Percentiles rank a stretch among this genome's conserved stretches.
phyloP scores from a whole-genome alignment of 306 rosid genomes.

The Begonia loranthoides region DNA sequence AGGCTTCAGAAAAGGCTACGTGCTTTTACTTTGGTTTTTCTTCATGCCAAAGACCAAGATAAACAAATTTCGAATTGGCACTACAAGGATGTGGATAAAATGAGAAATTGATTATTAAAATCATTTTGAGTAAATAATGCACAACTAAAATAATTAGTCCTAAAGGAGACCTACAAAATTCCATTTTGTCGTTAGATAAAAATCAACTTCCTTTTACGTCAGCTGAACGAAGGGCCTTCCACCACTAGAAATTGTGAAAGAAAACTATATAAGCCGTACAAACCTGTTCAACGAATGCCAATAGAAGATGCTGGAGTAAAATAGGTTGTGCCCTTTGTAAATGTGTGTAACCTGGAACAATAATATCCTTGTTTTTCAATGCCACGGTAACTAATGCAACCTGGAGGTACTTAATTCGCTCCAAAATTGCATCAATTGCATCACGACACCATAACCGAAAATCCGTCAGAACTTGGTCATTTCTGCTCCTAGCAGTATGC shows the following conservation, averaged over 20 bases:
- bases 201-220: too few relatives aligned
- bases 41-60: too few relatives aligned
- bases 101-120: too few relatives aligned
- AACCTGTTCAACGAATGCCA: conserved; percentile 95
- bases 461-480: conserved; percentile 76
- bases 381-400: conserved; percentile 53
- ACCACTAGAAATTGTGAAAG: too few relatives aligned
- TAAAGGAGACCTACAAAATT: too few relatives aligned
- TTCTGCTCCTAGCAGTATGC: conserved; percentile 85
- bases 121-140: too few relatives aligned
- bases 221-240: too few relatives aligned
- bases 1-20: neutral
- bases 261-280: conserved; percentile 3
- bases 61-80: too few relatives aligned
- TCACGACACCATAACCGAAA: conserved; percentile 84
- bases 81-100: too few relatives aligned
- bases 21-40: too few relatives aligned
- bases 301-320: conserved; percentile 65
- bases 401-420: conserved; percentile 45
- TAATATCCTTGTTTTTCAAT: conserved; percentile 48
- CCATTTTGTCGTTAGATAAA: too few relatives aligned
- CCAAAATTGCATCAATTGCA: conserved; percentile 57
- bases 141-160: too few relatives aligned
- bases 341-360: conserved; percentile 93
- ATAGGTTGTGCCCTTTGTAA: conserved; percentile 89